Conservation (phyloP, 2,329 filamentous ascomycete species). For the Cladosporium oxysporum region DNA sequence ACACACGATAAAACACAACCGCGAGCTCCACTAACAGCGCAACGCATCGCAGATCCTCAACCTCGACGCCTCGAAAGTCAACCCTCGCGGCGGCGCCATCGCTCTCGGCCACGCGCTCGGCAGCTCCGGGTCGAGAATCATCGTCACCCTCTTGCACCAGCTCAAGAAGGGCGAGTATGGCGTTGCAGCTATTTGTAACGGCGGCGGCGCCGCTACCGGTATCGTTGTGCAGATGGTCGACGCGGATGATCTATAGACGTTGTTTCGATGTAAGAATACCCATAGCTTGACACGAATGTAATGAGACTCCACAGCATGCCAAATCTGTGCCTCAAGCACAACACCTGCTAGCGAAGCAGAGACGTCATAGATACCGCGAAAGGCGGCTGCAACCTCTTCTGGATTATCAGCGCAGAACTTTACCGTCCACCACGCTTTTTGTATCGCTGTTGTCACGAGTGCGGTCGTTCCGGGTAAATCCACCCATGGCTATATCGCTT, state of each 20-base stretch:
- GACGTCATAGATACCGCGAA: no score
- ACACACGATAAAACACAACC: neutral
- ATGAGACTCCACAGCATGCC: neutral
- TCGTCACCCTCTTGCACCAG: conserved; percentile 89
- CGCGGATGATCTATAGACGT: conserved; percentile 49
- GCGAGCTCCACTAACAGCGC: conserved; percentile 23
- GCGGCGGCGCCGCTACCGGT: conserved; percentile 87
- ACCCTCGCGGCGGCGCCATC: conserved; percentile 87
- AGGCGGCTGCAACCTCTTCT: no score
- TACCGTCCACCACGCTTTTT: no score
- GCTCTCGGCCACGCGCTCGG: conserved; percentile 89
- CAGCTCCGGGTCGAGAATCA: conserved; percentile 87
- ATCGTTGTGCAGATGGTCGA: conserved; percentile 78
- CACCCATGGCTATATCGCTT: no score
- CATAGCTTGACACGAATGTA: conserved; percentile 5
- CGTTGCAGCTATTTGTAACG: conserved; percentile 94
- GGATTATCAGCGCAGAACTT: no score
- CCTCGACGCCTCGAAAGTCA: conserved; percentile 76
- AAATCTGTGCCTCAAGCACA: neutral
- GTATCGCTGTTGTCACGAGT: no score
- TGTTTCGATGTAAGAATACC: conserved; percentile 3
- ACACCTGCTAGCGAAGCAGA: neutral
- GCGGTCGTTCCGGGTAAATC: no score
- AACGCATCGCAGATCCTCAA: conserved; percentile 66
- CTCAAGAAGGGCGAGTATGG: conserved; percentile 91